Evolutionary conservation across 1,284 basidiomycete genomes (phyloP), one percentile per base, ranked within the genome.

Genomic region (Volvariella surrecta): DNA sequence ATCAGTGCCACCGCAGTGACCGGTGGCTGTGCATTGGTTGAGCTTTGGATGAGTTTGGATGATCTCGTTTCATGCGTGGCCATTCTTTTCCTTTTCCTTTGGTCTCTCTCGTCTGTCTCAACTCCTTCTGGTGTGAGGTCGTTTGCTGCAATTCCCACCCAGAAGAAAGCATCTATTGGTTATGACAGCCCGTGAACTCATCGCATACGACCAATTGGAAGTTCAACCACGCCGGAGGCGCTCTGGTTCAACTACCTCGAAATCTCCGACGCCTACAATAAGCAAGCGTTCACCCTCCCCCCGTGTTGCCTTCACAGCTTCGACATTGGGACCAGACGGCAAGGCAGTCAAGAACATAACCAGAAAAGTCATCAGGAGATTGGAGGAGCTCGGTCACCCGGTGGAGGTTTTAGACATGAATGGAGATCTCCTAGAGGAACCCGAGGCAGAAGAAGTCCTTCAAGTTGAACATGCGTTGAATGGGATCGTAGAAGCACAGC

Each of bases 271-370:
- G 42, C 18, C 48, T 47, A 31, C 48, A 10, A 42, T 49, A n/a
- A 48, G 20, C 31, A 63, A 62, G 38, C 63, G 61, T 37, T 66
- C 64, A 9, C 59, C 59, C 8, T 67, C 63, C 2, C 63, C 66
- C n/a, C 56, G 61, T 34, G 48, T 68, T 31, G 50, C 63, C 15
- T 66, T 65, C 45, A 52, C 61, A 10, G 48, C 61, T 1, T 45
- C 60, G 2, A 50, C 61, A 3, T 45, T 64, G 18, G 60, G 63
- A 8, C 32, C 54, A 21, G 62, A 59, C 41, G 48, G 58, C 13
- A 66, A 62, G 38, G 64, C 64, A 31, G 64, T 68, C 32, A 59
- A 68, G 50, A 63, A 68, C 48, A 69, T 70, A 50, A 70, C 67
- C 3, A 57, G 66, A 40, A 68, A 69, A 49, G 67, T 71, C 35